Conservation (phyloP, 1,139 yeast genomes). For the Sugiyamaella pinicola region DNA sequence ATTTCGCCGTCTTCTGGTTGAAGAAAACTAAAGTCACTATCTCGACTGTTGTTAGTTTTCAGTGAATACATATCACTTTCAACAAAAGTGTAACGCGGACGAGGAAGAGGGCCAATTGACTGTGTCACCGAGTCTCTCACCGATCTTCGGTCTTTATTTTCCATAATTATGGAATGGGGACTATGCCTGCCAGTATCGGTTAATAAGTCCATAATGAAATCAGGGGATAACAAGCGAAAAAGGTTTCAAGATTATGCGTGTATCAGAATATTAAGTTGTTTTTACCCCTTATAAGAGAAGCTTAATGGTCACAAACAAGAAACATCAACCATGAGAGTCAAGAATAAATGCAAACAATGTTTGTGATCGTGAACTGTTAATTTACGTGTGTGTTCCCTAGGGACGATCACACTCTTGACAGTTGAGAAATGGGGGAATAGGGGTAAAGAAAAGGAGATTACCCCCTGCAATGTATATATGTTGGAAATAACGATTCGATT, state of each 20-base stretch:
- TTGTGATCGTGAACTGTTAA: too few species aligned
- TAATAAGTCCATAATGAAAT: conserved; percentile 11
- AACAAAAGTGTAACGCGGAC: conserved; percentile 26
- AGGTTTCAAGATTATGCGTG: conserved; percentile 4
- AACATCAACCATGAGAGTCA: too few species aligned
- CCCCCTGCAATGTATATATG: neutral
- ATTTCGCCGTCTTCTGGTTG: conserved; percentile 21
- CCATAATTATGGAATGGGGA: conserved; percentile 16
- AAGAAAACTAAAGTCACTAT: conserved; percentile 28
- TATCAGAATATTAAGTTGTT: too few species aligned
- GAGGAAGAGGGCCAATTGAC: conserved; percentile 16
- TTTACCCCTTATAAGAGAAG: neutral
- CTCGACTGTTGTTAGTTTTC: conserved; percentile 17
- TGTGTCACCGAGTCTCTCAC: conserved; percentile 22
- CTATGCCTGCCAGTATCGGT: neutral
- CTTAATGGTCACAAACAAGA: neutral
- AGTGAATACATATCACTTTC: conserved; percentile 26
- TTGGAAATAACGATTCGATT: too few species aligned
- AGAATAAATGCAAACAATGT: too few species aligned
- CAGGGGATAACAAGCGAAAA: neutral
- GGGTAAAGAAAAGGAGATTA: too few species aligned
- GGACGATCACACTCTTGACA: too few species aligned
- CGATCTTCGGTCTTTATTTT: conserved; percentile 22
- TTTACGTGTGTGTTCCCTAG: too few species aligned
- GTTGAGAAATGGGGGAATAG: neutral